Base-by-base conservation (phyloP, 768 basidiomycete species). In the Calvatia gigantea region DNA sequence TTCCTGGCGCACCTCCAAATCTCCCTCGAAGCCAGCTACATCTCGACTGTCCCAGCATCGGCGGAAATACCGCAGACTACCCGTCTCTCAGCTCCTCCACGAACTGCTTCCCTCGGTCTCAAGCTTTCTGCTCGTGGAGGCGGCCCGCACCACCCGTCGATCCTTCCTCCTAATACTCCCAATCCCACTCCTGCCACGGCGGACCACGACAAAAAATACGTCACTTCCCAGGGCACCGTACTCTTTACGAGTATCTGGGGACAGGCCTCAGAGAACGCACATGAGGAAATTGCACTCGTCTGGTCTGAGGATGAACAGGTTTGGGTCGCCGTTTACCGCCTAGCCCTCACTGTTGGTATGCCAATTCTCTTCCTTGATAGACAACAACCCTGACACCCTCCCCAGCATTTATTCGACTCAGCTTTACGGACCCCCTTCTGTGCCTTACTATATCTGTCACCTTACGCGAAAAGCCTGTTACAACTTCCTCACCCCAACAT, bases 381-480 rank as follows among this genome's bases (percentile, higher is more conserved):
- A 27, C 21, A 4, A 11, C 28, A 50, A 54, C 57, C 54, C 47
- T 60, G 43, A 56, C 29, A 17, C 32, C 41, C 11, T 23, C 28
- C 33, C 5, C 60, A 94, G 92, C 89, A 0, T 94, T 87, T 66
- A 70, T 94, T 27, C 80, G 85, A 29, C 82, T 92, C 14, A 75
- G 78, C 31, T 81, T 87, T 45, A 63, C 73, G 2, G 83, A 94
- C 57, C 94, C 94, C 8, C 69, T 96, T 9, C 78, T 97, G 25
- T 93, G 88, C 63, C 70, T 97, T 27, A 97, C 94, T 0, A 78
- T 86, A 3, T 92, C 90, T 2, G 79, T 85, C n/a, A 97, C 94
- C 0, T 73, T 96, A n/a, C 82, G 94, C 46, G 91, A 95, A 21
- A 89, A 84, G 62, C 81, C 86, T 0, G 66, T 89, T 6, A 61